Evolutionary conservation across 257 asterid genomes (phyloP).

Genomic region (Craterostigma plantagineum): DNA sequence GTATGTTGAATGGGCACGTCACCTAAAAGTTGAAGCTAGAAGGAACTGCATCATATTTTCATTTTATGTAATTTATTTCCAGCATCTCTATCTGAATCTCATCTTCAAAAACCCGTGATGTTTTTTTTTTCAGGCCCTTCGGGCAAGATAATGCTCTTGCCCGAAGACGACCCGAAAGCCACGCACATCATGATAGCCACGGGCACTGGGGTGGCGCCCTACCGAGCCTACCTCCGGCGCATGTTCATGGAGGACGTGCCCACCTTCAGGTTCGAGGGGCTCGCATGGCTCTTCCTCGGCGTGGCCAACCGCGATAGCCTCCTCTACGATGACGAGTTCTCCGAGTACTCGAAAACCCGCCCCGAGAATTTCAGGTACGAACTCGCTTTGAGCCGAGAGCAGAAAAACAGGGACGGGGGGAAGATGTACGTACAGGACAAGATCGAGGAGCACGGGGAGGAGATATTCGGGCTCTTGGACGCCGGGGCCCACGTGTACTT

Average conservation of each 20-base stretch:
- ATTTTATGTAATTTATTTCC: too few relatives aligned
- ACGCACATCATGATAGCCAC: constrained; percentile 95
- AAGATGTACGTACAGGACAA: constrained; percentile 97
- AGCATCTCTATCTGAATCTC: too few relatives aligned
- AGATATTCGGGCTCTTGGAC: constrained; percentile 72
- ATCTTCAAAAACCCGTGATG: too few relatives aligned
- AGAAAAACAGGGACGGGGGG: constrained; percentile 72
- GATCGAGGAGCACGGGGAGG: constrained; percentile 87
- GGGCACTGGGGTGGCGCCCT: constrained; percentile 97
- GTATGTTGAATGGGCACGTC: too few relatives aligned
- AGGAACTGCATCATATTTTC: too few relatives aligned
- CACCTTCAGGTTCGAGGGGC: constrained; percentile 61
- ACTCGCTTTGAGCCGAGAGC: constrained; percentile 83
- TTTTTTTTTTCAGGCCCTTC: constrained; percentile 75
- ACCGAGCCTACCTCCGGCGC: constrained; percentile 83
- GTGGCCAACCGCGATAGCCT: constrained; percentile 87
- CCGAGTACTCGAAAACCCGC: constrained; percentile 43
- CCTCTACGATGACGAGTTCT: constrained; percentile 74
- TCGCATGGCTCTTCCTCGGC: constrained; percentile 97
- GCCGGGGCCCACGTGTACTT: constrained; percentile 82
- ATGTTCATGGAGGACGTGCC: constrained; percentile 91
- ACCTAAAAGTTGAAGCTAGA: too few relatives aligned
- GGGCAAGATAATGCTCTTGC: constrained; percentile 92
- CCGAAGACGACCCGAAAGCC: constrained; percentile 70
- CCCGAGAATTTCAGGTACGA: constrained; percentile 76